Evolutionary conservation across 2,329 filamentous ascomycete species (phyloP), one percentile per base, ranked within the genome.

Genomic region (Cyanodermella asteris): DNA sequence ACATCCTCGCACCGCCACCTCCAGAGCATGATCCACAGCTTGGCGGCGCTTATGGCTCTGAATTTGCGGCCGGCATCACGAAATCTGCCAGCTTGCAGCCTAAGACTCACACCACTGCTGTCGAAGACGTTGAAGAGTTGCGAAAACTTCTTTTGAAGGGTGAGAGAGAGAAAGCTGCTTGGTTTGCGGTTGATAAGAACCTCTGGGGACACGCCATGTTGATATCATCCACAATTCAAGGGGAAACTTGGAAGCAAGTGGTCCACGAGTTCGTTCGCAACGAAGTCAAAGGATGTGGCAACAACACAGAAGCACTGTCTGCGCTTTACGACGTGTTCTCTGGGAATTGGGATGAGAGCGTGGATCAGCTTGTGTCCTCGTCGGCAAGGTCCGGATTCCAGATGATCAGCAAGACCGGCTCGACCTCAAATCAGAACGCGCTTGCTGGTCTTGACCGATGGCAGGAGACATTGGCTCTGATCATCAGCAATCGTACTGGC

Each of bases 161-260:
- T 7, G 72, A 94, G 23, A 67, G 81, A 13, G 81, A 93, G 41
- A 78, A 82, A 36, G 87, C 87, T 5, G 76, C 90, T 1, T 94
- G 84, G 84, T 61, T 74, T 34, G 82, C 87, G 4, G 84, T 81
- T 16, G 87, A 97, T 45, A 81, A 82, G 45, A 69, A 82, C 24
- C 56, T 97, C 3, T 97, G 90, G 90, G 87, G 80, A 3, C 90
- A 97, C 46, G 90, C 87, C 3, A 75, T 97, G 62, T 59, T 97
- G 12, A 72, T 97, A 18, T 74, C 87, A 46, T 91, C 50, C 5
- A 87, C 78, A 2, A 57, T 76, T 23, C 75, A 78, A 13, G 59
- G 56, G 22, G 54, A 60, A 5, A 57, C 90, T 3, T 94, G 90
- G 64, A 90, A 81, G 45, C 77, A 90, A 43, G 82, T 97, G 14